Base-by-base conservation (phyloP, 2,329 filamentous ascomycete species). In the Phialophora expanda region DNA sequence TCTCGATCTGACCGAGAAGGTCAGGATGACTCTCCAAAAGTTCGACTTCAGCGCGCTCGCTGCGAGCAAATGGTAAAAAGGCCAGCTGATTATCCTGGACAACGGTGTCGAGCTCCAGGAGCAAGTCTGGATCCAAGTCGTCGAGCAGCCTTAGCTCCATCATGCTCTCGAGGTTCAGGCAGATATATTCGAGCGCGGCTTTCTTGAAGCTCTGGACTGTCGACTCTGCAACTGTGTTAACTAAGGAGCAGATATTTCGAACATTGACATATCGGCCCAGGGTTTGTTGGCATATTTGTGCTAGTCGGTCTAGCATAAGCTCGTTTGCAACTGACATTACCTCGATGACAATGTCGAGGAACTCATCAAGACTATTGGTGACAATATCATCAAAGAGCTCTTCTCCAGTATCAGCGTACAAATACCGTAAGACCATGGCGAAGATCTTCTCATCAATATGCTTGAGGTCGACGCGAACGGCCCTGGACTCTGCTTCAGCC, bases 321-420 rank as follows among this genome's bases (percentile, higher is more conserved):
- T 99, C 94, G 75, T 99, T 95, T 12, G 93, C 92, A 60, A 92
- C 89, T 63, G 88, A 88, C 85, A 98, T 89, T 53, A 98, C 91
- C 72, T 97, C 93, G 79, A 98, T 85, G 8, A 97, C 85, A n/a
- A 95, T 82, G 72, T 98, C 93, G 4, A 93, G 87, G 69, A 97
- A 93, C 54, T 93, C 90, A 70, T 97, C 93, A 5, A 96, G 78
- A 66, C 89, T 88, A 17, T 86, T 81, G 41, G 86, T 85, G 17
- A 90, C 85, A 4, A 95, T 85, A 34, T 90, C 83, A 70, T 97
- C 87, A 73, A 99, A 98, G 1, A 98, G 81, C 66, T 93, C 89
- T 24, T 87, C 83, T 0, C 92, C 92, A 38, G 86, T 84, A 74
- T 98, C 95, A 1, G 91, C 87, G 74, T 99, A 99, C 0, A 99